Conservation (phyloP, 2,329 filamentous ascomycete species). For the Aspergillus oerlinghausenensis region DNA sequence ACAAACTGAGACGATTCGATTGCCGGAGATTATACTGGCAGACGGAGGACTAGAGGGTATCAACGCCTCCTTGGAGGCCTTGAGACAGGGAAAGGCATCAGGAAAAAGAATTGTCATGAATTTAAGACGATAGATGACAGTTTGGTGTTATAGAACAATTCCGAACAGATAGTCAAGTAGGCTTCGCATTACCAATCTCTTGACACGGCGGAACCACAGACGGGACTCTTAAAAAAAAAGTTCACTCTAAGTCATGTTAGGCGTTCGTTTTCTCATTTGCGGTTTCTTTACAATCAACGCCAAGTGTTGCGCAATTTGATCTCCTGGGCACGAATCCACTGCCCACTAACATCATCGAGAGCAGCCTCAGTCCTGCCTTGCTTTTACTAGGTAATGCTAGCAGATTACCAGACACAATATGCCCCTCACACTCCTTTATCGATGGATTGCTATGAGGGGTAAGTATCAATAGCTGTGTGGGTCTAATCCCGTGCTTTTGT, state of each 20-base stretch:
- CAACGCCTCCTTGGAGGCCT: constrained; percentile 62
- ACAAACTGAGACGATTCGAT: constrained; percentile 47
- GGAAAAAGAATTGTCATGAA: constrained; percentile 65
- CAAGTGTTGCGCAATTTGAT: constrained; percentile 8
- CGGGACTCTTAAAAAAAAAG: too few species aligned
- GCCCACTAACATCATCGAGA: not conserved
- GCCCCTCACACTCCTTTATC: not conserved
- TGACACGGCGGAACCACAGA: too few species aligned
- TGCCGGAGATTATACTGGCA: constrained; percentile 63
- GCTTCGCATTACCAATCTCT: too few species aligned
- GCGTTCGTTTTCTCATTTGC: too few species aligned
- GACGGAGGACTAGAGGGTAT: constrained; percentile 61
- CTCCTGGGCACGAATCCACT: constrained; percentile 4
- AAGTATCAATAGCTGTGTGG: not conserved
- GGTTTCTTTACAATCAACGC: constrained; percentile 3
- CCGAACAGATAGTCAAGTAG: too few species aligned
- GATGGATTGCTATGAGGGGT: not conserved
- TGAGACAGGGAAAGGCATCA: constrained; percentile 62
- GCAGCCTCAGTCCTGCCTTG: too few species aligned
- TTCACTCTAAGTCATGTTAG: too few species aligned
- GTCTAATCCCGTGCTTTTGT: too few species aligned
- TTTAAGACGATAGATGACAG: constrained; percentile 11
- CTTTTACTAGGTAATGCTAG: too few species aligned
- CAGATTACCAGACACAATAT: too few species aligned
- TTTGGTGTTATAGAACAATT: not conserved